Evolutionary conservation across 2,329 filamentous ascomycete species (phyloP).

Genomic region (Claviceps spartinae): DNA sequence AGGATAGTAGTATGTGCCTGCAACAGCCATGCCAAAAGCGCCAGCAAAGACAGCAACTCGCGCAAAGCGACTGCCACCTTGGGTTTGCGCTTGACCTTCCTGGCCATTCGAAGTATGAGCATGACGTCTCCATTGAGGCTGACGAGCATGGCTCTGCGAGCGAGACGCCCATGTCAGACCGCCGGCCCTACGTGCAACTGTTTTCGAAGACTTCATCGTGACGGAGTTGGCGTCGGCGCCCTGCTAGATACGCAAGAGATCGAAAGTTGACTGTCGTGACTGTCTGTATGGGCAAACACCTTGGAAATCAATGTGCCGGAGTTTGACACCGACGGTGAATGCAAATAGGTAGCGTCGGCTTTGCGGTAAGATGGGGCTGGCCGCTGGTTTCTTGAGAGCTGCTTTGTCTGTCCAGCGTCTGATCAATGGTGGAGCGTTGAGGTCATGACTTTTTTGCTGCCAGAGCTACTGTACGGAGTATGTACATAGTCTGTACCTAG

Average conservation of each 20-base stretch:
- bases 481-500: too few relatives aligned
- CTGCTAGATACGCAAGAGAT: not conserved
- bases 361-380: not conserved
- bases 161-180: conserved; percentile 12
- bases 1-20: conserved; percentile 26
- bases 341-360: too few relatives aligned
- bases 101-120: conserved; percentile 13
- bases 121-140: conserved; percentile 19
- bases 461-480: not conserved
- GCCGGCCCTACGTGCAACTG: conserved; percentile 16
- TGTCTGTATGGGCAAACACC: not conserved
- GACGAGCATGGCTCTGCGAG: conserved; percentile 10
- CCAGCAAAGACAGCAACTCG: conserved; percentile 13
- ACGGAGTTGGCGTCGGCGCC: not conserved
- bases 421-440: not conserved
- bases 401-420: too few relatives aligned
- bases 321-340: not conserved
- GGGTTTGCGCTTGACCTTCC: conserved; percentile 9
- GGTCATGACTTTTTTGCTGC: not conserved
- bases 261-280: not conserved
- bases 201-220: conserved; percentile 20
- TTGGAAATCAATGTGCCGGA: not conserved
- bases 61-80: conserved; percentile 14
- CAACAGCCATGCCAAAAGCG: conserved; percentile 25
- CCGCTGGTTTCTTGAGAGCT: not conserved